Conservation (phyloP, 2,329 filamentous ascomycete species). For the Sporothrix schenckii region DNA sequence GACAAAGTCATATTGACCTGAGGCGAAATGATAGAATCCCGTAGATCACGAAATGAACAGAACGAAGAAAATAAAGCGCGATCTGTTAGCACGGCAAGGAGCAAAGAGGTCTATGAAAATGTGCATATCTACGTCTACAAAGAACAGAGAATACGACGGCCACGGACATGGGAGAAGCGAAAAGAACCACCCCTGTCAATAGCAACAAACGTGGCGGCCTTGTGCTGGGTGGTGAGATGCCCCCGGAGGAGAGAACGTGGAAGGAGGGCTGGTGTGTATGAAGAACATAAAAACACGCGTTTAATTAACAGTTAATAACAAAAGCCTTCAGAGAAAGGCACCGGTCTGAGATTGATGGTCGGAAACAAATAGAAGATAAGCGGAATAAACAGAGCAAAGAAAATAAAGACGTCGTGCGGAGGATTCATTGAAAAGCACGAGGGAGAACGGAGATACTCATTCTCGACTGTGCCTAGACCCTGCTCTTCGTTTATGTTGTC, state of each 20-base stretch:
- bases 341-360: neutral
- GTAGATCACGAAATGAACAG: too few species aligned
- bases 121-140: too few species aligned
- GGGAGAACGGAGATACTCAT: neutral
- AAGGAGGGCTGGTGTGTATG: neutral
- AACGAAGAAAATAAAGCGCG: too few species aligned
- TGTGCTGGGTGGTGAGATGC: neutral
- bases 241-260: neutral
- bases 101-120: too few species aligned
- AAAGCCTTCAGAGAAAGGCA: neutral
- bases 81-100: too few species aligned
- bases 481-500: neutral
- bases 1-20: too few species aligned
- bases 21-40: too few species aligned
- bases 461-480: neutral
- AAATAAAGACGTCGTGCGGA: constrained; percentile 8
- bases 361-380: neutral
- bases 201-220: neutral
- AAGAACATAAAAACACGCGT: neutral
- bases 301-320: neutral
- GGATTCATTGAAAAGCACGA: neutral
- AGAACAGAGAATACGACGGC: too few species aligned
- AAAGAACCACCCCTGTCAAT: neutral
- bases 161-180: neutral
- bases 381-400: neutral